Evolutionary conservation across 208 protist genomes (phyloP).

Genomic region (Trypanosoma brucei): DNA sequence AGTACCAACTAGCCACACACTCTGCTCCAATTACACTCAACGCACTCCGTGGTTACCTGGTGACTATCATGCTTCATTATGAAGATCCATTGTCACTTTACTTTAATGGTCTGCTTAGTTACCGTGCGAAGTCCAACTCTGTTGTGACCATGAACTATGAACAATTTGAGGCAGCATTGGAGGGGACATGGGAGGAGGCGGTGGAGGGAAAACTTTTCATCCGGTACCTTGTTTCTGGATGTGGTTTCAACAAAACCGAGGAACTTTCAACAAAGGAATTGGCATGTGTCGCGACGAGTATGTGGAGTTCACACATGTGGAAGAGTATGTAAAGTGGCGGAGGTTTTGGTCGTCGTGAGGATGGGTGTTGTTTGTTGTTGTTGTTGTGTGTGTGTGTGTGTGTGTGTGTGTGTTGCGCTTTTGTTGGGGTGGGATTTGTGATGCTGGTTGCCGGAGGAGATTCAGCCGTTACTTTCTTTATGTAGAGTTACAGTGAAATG

Average conservation of each 20-base stretch:
- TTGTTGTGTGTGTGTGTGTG: conserved; percentile 3
- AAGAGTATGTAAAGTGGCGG: conserved; percentile 18
- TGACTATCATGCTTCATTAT: conserved; percentile 65
- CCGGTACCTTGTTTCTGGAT: conserved; percentile 55
- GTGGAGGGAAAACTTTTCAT: conserved; percentile 55
- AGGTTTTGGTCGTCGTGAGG: background rate
- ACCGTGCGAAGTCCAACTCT: conserved; percentile 29
- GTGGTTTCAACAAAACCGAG: conserved; percentile 66
- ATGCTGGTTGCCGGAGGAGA: too few relatives aligned
- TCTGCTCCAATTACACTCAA: conserved; percentile 65
- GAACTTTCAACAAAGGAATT: conserved; percentile 61
- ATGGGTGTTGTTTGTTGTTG: background rate
- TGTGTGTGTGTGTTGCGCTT: background rate
- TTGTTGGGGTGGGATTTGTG: too few relatives aligned
- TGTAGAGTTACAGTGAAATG: background rate
- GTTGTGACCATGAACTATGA: conserved; percentile 66
- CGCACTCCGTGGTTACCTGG: conserved; percentile 69
- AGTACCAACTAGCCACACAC: conserved; percentile 79
- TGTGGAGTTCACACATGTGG: conserved; percentile 76
- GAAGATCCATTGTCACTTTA: conserved; percentile 78
- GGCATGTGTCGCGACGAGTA: conserved; percentile 59
- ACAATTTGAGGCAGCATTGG: conserved; percentile 48
- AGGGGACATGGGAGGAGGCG: conserved; percentile 53
- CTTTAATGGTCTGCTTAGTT: conserved; percentile 70
- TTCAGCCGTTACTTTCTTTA: background rate